Base-by-base conservation (phyloP, 179 eudicot genomes). In the Heliamphora pulchella region DNA sequence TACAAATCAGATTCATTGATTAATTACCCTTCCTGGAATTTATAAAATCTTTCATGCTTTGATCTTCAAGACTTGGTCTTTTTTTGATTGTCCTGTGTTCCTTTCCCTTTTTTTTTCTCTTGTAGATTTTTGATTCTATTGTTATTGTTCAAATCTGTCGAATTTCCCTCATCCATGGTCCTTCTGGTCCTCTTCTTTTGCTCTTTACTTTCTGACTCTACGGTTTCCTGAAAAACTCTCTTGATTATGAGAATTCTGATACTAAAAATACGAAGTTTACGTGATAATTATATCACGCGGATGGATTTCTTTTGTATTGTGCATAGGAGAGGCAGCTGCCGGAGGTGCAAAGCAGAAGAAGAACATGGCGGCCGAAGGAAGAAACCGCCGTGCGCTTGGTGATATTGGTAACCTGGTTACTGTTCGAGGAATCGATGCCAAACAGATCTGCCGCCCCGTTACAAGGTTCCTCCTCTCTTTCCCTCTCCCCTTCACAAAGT, bases 391-490 rank as follows among this genome's bases (percentile, higher is more conserved):
- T 59, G 95, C 97, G 7, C 88, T 94, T 15, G 94, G 91, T 65
- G 97, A 93, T 66, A 95, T 95, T 55, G 97, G 98, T 1, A 95
- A 95, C 82, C 84, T 89, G 3, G 96, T 84, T 14, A 72, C 89
- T 17, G 80, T 73, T 39, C 88, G 87, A 55, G 91, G 82, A 50
- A 81, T 84, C 15, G 89, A 87, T 44, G 89, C 83, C 71, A 94
- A 91, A 83, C 85, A 86, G 79, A 81, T 86, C 65, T 15, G 84
- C 22, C 88, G 97, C 41, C 98, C 98, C 17, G 85, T 91, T 61
- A 94, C 98, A 72, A 93, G 97, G 97, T 93, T 50, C 53, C 8
- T 22, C 64, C 67, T 71, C 71, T 14, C 71, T 61, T 62, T n/a
- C 55, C 10, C 31, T 9, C 18, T 69, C 39, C 69, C 51, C 14